Evolutionary conservation across 1,139 yeast species (phyloP).

Genomic region (Kodamaea suecica): DNA sequence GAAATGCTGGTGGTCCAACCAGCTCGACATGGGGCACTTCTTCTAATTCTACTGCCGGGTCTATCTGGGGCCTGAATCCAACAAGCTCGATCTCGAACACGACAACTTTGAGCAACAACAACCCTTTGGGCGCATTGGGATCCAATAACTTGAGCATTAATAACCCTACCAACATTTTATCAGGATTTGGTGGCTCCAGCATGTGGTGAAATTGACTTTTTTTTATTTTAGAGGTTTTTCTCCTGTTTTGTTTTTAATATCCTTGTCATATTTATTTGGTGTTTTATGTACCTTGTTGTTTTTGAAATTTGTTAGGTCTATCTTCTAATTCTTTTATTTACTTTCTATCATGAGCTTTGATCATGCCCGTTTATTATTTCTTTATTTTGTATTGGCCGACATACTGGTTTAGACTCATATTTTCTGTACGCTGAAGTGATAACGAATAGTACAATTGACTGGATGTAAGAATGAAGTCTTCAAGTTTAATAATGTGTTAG

Average conservation of each 20-base stretch:
- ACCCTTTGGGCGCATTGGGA: conserved; percentile 6
- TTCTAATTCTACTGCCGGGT: conserved; percentile 6
- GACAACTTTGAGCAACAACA: conserved; percentile 10
- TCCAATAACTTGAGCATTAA: conserved; percentile 7
- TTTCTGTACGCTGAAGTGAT: too few relatives aligned
- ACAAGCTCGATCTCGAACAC: conserved; percentile 10
- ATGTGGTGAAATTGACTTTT: conserved; percentile 13
- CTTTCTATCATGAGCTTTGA: neutral
- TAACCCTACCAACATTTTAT: conserved; percentile 10
- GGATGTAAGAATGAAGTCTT: too few relatives aligned
- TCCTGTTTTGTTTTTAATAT: conserved; percentile 3
- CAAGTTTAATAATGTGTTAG: too few relatives aligned
- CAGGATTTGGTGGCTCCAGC: conserved; percentile 17
- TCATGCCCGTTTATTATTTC: conserved; percentile 1
- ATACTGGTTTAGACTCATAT: too few relatives aligned
- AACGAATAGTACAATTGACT: too few relatives aligned
- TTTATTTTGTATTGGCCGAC: conserved; percentile 2
- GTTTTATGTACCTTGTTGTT: conserved; percentile 1
- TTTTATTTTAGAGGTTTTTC: conserved; percentile 4
- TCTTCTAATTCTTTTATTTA: neutral
- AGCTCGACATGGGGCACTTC: conserved; percentile 2
- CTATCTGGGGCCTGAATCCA: conserved; percentile 16
- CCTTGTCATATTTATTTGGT: conserved; percentile 1
- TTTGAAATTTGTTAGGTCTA: conserved; percentile 9
- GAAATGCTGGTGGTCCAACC: conserved; percentile 2